Percentiles rank a stretch among this genome's conserved stretches.
phyloP scores from a whole-genome alignment of 169 alveolate species.

The Babesia ovata region DNA sequence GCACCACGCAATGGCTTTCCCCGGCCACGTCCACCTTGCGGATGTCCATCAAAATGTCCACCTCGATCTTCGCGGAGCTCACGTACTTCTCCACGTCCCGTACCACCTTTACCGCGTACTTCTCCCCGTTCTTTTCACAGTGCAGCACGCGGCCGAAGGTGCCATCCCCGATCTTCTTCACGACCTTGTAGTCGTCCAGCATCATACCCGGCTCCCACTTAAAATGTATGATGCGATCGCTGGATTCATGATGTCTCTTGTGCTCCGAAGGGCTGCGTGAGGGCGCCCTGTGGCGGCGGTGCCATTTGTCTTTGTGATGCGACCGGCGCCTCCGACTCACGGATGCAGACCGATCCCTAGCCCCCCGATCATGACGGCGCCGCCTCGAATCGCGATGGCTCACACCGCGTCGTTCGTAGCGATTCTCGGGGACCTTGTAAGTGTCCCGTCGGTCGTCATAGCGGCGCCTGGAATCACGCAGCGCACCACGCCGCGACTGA shows the following conservation, averaged over 20 bases:
- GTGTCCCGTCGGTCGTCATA: neutral
- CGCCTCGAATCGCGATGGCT: neutral
- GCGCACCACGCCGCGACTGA: conserved; percentile 1
- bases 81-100: conserved; percentile 92
- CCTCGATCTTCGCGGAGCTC: conserved; percentile 95
- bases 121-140: conserved; percentile 83
- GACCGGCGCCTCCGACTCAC: conserved; percentile 2
- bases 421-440: neutral
- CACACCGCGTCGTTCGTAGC: neutral
- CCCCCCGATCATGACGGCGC: neutral
- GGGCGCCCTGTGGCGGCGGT: conserved; percentile 10
- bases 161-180: conserved; percentile 93
- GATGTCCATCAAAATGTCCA: conserved; percentile 88
- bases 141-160: conserved; percentile 97
- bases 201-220: conserved; percentile 77
- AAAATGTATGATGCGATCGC: conserved; percentile 41
- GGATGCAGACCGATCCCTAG: neutral
- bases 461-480: neutral
- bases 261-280: conserved; percentile 10
- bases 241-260: conserved; percentile 27
- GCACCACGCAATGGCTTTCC: conserved; percentile 87
- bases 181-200: conserved; percentile 83
- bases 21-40: conserved; percentile 83
- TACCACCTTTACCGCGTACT: conserved; percentile 91
- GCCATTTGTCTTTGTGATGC: neutral